Evolutionary conservation across 805 yeast genomes (phyloP).

Genomic region (Candida chauliodis): DNA sequence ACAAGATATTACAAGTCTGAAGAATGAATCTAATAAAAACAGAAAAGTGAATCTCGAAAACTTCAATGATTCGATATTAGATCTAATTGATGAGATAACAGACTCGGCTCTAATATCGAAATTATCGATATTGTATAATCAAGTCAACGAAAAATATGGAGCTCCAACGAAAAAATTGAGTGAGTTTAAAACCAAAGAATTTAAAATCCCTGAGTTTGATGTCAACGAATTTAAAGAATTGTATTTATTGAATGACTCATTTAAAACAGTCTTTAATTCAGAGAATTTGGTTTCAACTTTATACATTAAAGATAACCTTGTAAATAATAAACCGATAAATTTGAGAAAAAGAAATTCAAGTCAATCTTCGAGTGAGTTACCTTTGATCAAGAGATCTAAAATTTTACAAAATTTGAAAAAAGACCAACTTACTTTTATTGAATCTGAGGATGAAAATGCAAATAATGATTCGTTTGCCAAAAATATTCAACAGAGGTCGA

Average conservation of each 20-base stretch:
- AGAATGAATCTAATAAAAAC: neutral
- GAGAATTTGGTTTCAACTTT: constrained; percentile 1
- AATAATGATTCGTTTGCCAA: constrained; percentile 8
- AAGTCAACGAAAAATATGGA: constrained; percentile 3
- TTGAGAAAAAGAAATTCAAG: neutral
- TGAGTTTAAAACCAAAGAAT: neutral
- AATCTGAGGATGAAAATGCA: neutral
- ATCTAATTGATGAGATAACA: neutral
- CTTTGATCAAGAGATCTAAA: constrained; percentile 10
- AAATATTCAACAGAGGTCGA: constrained; percentile 5
- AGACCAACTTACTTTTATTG: constrained; percentile 8
- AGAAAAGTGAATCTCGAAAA: neutral
- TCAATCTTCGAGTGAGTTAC: neutral
- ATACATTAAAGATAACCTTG: constrained; percentile 1
- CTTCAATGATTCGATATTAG: neutral
- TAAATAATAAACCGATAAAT: constrained; percentile 2
- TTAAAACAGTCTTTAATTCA: neutral
- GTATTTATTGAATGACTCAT: neutral
- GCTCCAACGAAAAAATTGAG: neutral
- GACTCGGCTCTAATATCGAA: constrained; percentile 2
- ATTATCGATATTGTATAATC: constrained; percentile 4
- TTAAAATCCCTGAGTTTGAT: neutral
- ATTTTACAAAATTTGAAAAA: constrained; percentile 8
- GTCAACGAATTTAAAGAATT: neutral
- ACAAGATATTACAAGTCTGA: neutral